These are phyloP conservation scores for Fusarium longipes DNA, from an alignment of 2,329 filamentous ascomycete species.

Conservation along the genomic window DNA sequence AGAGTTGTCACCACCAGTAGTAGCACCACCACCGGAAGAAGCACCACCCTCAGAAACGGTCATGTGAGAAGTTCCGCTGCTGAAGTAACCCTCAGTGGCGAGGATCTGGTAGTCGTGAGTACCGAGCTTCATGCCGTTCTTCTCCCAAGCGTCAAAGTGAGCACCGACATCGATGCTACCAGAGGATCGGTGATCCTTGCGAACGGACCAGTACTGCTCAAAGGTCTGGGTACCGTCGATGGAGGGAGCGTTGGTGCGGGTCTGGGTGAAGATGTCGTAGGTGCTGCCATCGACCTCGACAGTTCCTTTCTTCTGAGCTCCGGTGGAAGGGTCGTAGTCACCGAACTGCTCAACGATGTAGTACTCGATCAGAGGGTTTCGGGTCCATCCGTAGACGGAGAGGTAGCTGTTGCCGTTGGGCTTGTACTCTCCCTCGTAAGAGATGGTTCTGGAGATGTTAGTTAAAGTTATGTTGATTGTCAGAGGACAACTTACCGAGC, in stretches of 20 bases:
- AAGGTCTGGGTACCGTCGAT: conserved; percentile 63
- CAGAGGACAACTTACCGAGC: conserved; percentile 52
- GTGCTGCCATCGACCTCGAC: conserved; percentile 51
- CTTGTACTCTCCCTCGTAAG: conserved; percentile 48
- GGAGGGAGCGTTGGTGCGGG: conserved; percentile 57
- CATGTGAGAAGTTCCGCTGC: conserved; percentile 60
- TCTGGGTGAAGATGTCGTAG: conserved; percentile 53
- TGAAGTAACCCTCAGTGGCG: conserved; percentile 65
- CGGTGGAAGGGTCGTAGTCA: conserved; percentile 48
- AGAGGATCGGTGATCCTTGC: conserved; percentile 59
- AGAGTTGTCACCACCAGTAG: background rate
- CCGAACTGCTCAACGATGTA: conserved; percentile 54
- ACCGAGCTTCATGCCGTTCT: conserved; percentile 61
- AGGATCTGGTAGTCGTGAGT: conserved; percentile 65
- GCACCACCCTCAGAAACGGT: conserved; percentile 51
- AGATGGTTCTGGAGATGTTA: conserved; percentile 31
- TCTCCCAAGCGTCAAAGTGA: conserved; percentile 66
- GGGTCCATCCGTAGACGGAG: conserved; percentile 55
- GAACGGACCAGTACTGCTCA: conserved; percentile 65
- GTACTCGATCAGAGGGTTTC: conserved; percentile 53
- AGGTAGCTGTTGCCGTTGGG: conserved; percentile 55
- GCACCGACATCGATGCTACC: conserved; percentile 62
- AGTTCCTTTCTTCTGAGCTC: conserved; percentile 49
- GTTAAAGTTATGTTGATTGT: background rate
- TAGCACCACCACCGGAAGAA: conserved; percentile 3